These are phyloP conservation scores for Amaranthus palmeri DNA, from an alignment of 148 eudicot species.

Conservation along the genomic window DNA sequence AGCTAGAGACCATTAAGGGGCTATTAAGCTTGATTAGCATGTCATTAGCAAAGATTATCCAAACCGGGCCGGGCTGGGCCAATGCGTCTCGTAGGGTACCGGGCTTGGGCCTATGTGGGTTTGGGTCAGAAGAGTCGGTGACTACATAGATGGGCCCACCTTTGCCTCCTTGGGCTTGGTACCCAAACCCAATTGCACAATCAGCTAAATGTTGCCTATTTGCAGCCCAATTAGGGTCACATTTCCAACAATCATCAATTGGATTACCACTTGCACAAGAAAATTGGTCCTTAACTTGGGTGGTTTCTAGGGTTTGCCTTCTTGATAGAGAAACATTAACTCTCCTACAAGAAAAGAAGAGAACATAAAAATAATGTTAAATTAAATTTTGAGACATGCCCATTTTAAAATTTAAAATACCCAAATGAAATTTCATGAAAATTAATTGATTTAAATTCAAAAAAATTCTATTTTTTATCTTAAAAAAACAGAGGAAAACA, in stretches of 20 bases:
- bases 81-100: slow-evolving; percentile 72
- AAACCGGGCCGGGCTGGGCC: slow-evolving; percentile 60
- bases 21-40: slow-evolving; percentile 57
- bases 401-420: neutral
- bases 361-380: slow-evolving; percentile 12
- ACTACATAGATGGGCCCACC: slow-evolving; percentile 68
- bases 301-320: slow-evolving; percentile 38
- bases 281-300: slow-evolving; percentile 28
- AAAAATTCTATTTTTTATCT: neutral
- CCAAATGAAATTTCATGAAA: slow-evolving; percentile 19
- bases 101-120: slow-evolving; percentile 51
- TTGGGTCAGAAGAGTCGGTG: slow-evolving; percentile 54
- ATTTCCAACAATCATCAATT: slow-evolving; percentile 83
- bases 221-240: slow-evolving; percentile 67
- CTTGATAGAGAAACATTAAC: slow-evolving; percentile 65
- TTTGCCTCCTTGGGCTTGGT: slow-evolving; percentile 61
- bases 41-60: slow-evolving; percentile 54
- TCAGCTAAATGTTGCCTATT: slow-evolving; percentile 68
- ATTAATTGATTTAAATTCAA: neutral
- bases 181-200: slow-evolving; percentile 80
- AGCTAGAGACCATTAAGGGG: slow-evolving; percentile 48
- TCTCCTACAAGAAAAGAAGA: slow-evolving; percentile 49
- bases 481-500: slow-evolving; percentile 27
- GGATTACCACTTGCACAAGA: slow-evolving; percentile 74
- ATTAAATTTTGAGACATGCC: neutral